Evolutionary conservation across 345 rosid species (phyloP).

Genomic region (Pugionium dolabratum): DNA sequence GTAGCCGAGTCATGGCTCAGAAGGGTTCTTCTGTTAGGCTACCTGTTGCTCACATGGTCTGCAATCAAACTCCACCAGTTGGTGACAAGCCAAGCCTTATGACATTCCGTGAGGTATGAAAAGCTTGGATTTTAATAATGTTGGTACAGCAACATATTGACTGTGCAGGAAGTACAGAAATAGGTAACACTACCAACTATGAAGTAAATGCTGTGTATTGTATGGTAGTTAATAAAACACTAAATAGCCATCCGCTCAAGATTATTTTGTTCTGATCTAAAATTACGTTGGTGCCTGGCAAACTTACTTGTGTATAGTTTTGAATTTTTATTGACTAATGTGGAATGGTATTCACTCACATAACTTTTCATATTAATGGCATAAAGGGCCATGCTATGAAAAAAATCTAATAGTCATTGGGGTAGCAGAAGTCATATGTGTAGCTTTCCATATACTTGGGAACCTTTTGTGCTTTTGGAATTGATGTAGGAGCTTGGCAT

Average conservation of each 20-base stretch:
- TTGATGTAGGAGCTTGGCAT: slow-evolving; percentile 12
- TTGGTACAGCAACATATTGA: slow-evolving; percentile 19
- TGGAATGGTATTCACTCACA: slow-evolving; percentile 4
- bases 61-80: slow-evolving; percentile 95
- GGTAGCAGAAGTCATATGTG: slow-evolving; percentile 12
- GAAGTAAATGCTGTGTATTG: slow-evolving; percentile 4
- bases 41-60: slow-evolving; percentile 89
- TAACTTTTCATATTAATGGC: slow-evolving; percentile 15
- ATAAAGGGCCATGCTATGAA: slow-evolving; percentile 14
- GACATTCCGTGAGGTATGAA: slow-evolving; percentile 84
- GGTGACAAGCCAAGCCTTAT: slow-evolving; percentile 96
- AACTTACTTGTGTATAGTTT: not conserved
- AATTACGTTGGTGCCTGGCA: not conserved
- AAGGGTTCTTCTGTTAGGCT: slow-evolving; percentile 41
- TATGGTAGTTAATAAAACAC: slow-evolving; percentile 14
- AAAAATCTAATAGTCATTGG: not conserved
- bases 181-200: not conserved
- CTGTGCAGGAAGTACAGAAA: not conserved
- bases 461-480: not conserved
- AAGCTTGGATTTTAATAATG: slow-evolving; percentile 1
- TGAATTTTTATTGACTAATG: not conserved
- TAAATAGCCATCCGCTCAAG: not conserved
- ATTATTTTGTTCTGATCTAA: slow-evolving; percentile 1
- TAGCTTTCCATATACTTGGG: slow-evolving; percentile 20
- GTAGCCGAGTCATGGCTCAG: slow-evolving; percentile 60